These are phyloP conservation scores for Aspergillus sp. DNA, from an alignment of 2,329 filamentous ascomycete genomes.

Conservation along the genomic window DNA sequence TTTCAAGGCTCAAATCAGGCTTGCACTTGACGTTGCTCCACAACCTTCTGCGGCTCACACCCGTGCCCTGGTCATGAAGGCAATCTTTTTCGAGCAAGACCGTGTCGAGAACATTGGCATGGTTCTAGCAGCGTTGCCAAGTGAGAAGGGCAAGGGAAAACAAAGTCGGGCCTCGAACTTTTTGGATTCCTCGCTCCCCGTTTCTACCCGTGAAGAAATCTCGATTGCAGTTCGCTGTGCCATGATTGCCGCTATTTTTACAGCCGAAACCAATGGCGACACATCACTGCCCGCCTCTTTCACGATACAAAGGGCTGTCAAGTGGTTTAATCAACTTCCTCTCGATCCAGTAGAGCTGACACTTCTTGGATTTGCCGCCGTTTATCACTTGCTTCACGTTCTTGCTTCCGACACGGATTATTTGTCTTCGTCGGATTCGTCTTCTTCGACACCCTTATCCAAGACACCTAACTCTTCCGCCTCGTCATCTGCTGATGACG, in stretches of 20 bases:
- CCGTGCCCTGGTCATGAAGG: constrained; percentile 55
- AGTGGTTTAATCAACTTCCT: constrained; percentile 38
- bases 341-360: constrained; percentile 41
- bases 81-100: constrained; percentile 52
- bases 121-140: constrained; percentile 51
- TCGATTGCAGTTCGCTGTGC: constrained; percentile 55
- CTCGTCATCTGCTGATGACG: constrained; percentile 22
- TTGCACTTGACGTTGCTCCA: constrained; percentile 70
- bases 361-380: constrained; percentile 36
- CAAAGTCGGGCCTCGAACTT: constrained; percentile 38
- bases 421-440: constrained; percentile 29
- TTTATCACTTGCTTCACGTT: constrained; percentile 38
- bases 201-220: constrained; percentile 48
- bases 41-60: constrained; percentile 67
- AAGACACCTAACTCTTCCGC: constrained; percentile 10
- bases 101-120: constrained; percentile 48
- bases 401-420: constrained; percentile 37
- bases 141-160: constrained; percentile 25
- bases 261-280: constrained; percentile 29
- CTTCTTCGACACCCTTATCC: constrained; percentile 20
- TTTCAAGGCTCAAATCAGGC: constrained; percentile 54
- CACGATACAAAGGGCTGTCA: constrained; percentile 35
- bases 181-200: constrained; percentile 51
- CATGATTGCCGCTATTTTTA: constrained; percentile 52
- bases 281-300: constrained; percentile 29